Base-by-base conservation (phyloP, 2,329 filamentous ascomycete species). In the Paraconiothyrium brasiliense region DNA sequence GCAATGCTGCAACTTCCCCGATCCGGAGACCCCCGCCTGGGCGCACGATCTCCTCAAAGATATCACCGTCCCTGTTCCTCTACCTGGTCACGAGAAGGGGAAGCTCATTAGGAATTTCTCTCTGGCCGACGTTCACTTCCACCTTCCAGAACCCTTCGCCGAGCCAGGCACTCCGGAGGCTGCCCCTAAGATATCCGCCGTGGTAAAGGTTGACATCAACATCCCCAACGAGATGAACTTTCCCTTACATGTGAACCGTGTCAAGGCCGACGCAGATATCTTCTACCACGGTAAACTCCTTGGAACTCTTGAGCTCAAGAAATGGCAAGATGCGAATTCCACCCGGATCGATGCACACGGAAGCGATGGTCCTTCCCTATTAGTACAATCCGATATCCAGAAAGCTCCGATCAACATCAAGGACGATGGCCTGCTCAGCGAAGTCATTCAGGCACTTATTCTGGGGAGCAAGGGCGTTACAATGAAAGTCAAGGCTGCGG, bases 141-240 rank as follows among this genome's bases (percentile, higher is more conserved):
- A 87, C 52, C 82, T 99, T 49, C 95, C 95, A 0, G 88, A 93
- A 70, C 91, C 92, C 0, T 87, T 90, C 70, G 92, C 93, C 2
- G 89, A 93, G 20, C 92, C 92, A 0, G 87, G 86, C 60, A 87
- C 89, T 11, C 91, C 92, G 0, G 87, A 90, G 54, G 84, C 90
- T 4, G 87, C 90, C 58, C 93, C 94, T 10, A 89, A 87, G 58
- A 89, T 99, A 16, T 97, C 93, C 34, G 94, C 94, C 3, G 89
- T 90, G 22, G 90, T 97, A 49, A 84, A 92, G 62, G 94, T 94
- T 11, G 83, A 94, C 20, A 90, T 96, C 30, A 88, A 84, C 11
- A 78, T 98, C 37, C 95, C 95, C 0, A 85, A 92, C 47, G 91
- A 97, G 75, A 90, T 98, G 84, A 93, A 97, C 72, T 90, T 98